Evolutionary conservation across 2,329 filamentous ascomycete species (phyloP), one percentile per base, ranked within the genome.

Genomic region (Ophiostoma sp.): DNA sequence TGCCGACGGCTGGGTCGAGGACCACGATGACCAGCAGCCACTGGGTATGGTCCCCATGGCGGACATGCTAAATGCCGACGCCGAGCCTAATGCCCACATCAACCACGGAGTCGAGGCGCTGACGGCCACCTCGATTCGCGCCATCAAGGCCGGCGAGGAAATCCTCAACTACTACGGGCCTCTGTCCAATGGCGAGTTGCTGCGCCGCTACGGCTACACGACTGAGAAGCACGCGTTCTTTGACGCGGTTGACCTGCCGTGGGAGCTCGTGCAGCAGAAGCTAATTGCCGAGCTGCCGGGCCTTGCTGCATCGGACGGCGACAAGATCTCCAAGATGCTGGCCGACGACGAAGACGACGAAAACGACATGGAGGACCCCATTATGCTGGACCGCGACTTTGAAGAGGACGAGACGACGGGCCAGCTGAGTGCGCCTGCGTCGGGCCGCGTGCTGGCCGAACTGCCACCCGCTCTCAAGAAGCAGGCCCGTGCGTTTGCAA

Each of bases 1-100:
- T 7, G 73, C 76, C 0, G 76, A 71, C 6, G 87, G 85, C 60
- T 89, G 88, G 80, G 82, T 89, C 0, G 87, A 89, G 68, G 87
- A 90, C 68, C 82, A 83, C 66, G 82, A 88, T 2, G 81, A 81
- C 8, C 81, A 81, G 71, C 79, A 81, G 0, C 79, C 84, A 76
- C 91, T 96, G 78, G 93, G 90, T 66, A 95, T 97, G 91, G 90
- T 97, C 0, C 92, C 93, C 1, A 85, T 97, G 81, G 93, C 93
- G 0, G 93, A 97, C 76, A 88, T 96, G 75, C 82, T 97, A 44
- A 97, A 96, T 74, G 92, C 93, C 0, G 91, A 97, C 76, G 92
- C 90, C 4, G 87, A 92, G 72, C 95, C 95, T 77, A 96, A 97
- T 73, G 90, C 82, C 3, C 83, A 85, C 67, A 82, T 86, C 49